These are phyloP conservation scores for Globisporangium heterothallicum DNA, from an alignment of 352 stramenopile species.

Conservation along the genomic window DNA sequence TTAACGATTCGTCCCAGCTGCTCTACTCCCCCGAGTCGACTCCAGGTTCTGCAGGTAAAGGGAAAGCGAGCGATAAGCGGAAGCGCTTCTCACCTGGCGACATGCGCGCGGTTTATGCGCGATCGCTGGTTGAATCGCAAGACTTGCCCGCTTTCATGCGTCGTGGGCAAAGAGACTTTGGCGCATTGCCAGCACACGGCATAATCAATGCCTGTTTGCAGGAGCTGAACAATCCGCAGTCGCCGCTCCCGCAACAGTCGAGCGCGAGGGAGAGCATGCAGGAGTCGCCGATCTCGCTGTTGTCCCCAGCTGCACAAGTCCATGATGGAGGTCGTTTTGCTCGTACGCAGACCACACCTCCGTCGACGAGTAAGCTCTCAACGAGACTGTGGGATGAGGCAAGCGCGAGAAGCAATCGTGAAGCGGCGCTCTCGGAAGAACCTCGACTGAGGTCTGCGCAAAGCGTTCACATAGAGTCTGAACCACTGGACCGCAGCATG, in stretches of 20 bases:
- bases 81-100: slow-evolving; percentile 32
- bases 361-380: background rate
- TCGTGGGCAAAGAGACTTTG: slow-evolving; percentile 28
- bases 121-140: slow-evolving; percentile 59
- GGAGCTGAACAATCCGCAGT: slow-evolving; percentile 23
- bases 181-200: slow-evolving; percentile 39
- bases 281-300: slow-evolving; percentile 13
- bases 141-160: slow-evolving; percentile 26
- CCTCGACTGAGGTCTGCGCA: background rate
- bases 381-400: background rate
- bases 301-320: background rate
- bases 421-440: too few species aligned
- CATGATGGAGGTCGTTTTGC: background rate
- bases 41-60: slow-evolving; percentile 3
- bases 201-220: slow-evolving; percentile 66
- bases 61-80: slow-evolving; percentile 9
- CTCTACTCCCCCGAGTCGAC: slow-evolving; percentile 45
- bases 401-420: background rate
- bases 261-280: background rate
- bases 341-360: background rate
- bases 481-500: background rate
- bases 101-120: slow-evolving; percentile 78
- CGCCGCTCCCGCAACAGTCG: slow-evolving; percentile 2
- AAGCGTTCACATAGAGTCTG: background rate
- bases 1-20: slow-evolving; percentile 78